These are phyloP conservation scores for Rhodotorula kratochvilovae DNA, from an alignment of 768 basidiomycete species.

Conservation along the genomic window DNA sequence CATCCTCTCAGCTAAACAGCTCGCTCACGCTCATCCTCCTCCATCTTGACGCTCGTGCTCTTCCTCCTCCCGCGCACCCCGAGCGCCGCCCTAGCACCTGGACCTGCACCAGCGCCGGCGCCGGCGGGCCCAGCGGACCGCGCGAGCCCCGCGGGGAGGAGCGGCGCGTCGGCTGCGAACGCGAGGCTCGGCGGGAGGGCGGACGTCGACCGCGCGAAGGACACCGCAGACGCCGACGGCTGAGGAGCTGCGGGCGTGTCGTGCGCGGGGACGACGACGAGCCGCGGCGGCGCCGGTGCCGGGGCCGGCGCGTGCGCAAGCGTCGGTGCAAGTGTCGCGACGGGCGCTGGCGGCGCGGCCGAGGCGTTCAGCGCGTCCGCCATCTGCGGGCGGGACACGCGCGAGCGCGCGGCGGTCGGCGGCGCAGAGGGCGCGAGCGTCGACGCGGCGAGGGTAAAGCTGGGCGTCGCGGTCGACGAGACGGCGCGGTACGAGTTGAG, in stretches of 20 bases:
- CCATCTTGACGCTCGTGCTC: conserved; percentile 25
- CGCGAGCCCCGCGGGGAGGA: conserved; percentile 12
- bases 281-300: neutral
- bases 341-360: neutral
- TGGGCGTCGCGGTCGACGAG: neutral
- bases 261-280: neutral
- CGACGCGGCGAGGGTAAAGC: neutral
- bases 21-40: conserved; percentile 32
- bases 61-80: neutral
- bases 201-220: neutral
- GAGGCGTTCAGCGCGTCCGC: conserved; percentile 9
- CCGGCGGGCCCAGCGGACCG: neutral
- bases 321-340: neutral
- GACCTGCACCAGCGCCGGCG: neutral
- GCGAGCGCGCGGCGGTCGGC: conserved; percentile 2
- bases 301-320: neutral
- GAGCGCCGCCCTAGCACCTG: neutral
- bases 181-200: neutral
- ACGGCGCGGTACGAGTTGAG: conserved; percentile 40
- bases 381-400: conserved; percentile 28
- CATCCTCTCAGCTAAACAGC: conserved; percentile 16
- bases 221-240: no score
- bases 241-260: neutral
- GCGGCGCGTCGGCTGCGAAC: conserved; percentile 2
- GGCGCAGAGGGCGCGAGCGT: neutral